A percentile compares a stretch with the other conserved stretches of the same genome.
phyloP scores from a whole-genome alignment of 306 rosid species.

The Dalbergia cultrata region DNA sequence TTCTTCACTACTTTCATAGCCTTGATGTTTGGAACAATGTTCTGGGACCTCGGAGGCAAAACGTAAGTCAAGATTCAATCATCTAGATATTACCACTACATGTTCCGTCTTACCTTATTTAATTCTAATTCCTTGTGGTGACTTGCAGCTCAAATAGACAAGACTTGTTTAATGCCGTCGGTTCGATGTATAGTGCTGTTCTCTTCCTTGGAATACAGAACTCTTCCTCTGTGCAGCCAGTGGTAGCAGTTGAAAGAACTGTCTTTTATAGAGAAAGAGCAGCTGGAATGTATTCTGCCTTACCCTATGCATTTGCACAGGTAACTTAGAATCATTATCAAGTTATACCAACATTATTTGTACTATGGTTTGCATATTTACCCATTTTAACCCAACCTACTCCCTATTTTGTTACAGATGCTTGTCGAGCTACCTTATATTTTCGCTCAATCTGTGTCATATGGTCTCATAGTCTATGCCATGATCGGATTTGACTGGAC shows the following conservation, averaged over 20 bases:
- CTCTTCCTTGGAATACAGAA: conserved; percentile 69
- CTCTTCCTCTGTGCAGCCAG: conserved; percentile 61
- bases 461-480: conserved; percentile 65
- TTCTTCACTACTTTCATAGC: conserved; percentile 56
- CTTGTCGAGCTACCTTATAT: conserved; percentile 66
- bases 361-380: background rate
- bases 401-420: conserved; percentile 52
- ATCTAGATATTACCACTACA: background rate
- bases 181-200: conserved; percentile 64
- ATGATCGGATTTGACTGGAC: conserved; percentile 76
- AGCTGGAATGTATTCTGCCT: conserved; percentile 73
- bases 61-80: conserved; percentile 39
- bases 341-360: background rate
- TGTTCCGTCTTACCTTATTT: background rate
- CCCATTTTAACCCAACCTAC: conserved; percentile 7
- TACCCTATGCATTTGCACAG: conserved; percentile 74
- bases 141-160: conserved; percentile 38
- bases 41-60: conserved; percentile 60
- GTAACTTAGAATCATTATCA: conserved; percentile 37
- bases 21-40: conserved; percentile 57
- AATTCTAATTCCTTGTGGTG: conserved; percentile 10
- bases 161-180: conserved; percentile 58
- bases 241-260: conserved; percentile 66
- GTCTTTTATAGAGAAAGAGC: conserved; percentile 72
- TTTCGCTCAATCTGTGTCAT: conserved; percentile 54